phyloP scores from a whole-genome alignment of 163 green algal species.

The Coccomyxa subellipsoidea region DNA sequence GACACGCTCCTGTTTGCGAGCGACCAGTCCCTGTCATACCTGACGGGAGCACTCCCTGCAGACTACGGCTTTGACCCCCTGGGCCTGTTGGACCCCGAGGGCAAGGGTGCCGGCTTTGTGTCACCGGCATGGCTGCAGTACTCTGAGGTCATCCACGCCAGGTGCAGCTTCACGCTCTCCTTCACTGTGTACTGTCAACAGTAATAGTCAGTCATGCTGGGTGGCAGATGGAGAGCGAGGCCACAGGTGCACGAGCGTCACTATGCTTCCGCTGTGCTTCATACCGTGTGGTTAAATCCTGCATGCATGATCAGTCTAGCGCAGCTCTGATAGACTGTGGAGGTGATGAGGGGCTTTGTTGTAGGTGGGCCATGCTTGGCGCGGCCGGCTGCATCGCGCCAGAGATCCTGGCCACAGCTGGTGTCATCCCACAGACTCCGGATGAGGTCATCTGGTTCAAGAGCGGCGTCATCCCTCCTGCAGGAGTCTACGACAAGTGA shows the following conservation, averaged over 20 bases:
- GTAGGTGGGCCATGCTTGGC: slow-evolving; percentile 87
- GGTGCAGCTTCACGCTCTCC: slow-evolving; percentile 47
- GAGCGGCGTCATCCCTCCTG: slow-evolving; percentile 86
- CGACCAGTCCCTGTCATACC: slow-evolving; percentile 29
- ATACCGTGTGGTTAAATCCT: too few species aligned
- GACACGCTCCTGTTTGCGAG: slow-evolving; percentile 1
- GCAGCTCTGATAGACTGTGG: too few species aligned
- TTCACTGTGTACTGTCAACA: too few species aligned
- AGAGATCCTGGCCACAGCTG: slow-evolving; percentile 80
- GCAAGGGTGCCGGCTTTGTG: slow-evolving; percentile 85
- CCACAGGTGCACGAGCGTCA: background rate
- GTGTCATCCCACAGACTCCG: slow-evolving; percentile 72
- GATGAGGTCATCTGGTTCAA: slow-evolving; percentile 80
- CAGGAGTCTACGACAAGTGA: slow-evolving; percentile 53
- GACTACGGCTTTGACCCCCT: slow-evolving; percentile 81
- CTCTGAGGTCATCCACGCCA: slow-evolving; percentile 73
- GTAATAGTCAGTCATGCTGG: background rate
- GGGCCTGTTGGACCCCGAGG: slow-evolving; percentile 90
- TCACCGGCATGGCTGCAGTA: slow-evolving; percentile 85
- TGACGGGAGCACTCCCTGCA: slow-evolving; percentile 48
- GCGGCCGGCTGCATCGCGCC: slow-evolving; percentile 86
- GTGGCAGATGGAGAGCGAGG: background rate
- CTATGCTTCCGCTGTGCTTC: too few species aligned
- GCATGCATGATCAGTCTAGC: too few species aligned
- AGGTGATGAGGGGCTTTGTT: slow-evolving; percentile 23